phyloP scores from a whole-genome alignment of 1,284 basidiomycete genomes.

The Sphagnurus paluster region DNA sequence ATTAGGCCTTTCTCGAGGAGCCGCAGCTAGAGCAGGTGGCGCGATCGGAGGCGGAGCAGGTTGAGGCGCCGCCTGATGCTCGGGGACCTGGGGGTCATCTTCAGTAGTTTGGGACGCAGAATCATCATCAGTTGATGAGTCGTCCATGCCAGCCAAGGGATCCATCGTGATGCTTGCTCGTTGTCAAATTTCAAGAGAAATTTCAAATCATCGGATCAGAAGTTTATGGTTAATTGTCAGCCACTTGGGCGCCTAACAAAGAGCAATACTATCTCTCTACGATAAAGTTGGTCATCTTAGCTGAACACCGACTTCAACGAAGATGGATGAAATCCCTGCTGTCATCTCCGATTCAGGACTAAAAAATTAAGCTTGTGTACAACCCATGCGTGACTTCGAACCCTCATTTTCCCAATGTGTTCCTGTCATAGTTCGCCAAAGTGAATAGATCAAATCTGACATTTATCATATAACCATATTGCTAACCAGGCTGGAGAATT shows the following conservation, averaged over 20 bases:
- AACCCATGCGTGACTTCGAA: background rate
- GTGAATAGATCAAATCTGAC: constrained; percentile 6
- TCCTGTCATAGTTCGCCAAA: constrained; percentile 2
- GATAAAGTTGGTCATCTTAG: background rate
- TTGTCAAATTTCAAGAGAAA: constrained; percentile 15
- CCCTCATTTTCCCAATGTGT: constrained; percentile 4
- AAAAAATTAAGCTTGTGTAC: no score
- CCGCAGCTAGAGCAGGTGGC: constrained; percentile 30
- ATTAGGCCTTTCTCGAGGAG: constrained; percentile 57
- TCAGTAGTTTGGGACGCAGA: constrained; percentile 79
- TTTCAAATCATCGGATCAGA: constrained; percentile 11
- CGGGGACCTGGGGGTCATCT: constrained; percentile 75
- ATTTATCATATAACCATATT: constrained; percentile 6
- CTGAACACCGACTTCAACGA: background rate
- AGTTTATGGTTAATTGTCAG: constrained; percentile 18
- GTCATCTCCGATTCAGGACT: no score
- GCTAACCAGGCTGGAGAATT: constrained; percentile 3
- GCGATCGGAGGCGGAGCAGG: constrained; percentile 31
- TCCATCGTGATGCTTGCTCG: constrained; percentile 29
- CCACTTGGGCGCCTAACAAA: constrained; percentile 15
- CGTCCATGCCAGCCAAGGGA: constrained; percentile 51
- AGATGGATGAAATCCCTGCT: no score
- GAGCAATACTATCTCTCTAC: constrained; percentile 9
- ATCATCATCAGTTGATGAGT: constrained; percentile 77
- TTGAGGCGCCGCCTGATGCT: constrained; percentile 44